Evolutionary conservation across 192 early-diverging fungal species (phyloP).

Genomic region (Coemansia sp.): DNA sequence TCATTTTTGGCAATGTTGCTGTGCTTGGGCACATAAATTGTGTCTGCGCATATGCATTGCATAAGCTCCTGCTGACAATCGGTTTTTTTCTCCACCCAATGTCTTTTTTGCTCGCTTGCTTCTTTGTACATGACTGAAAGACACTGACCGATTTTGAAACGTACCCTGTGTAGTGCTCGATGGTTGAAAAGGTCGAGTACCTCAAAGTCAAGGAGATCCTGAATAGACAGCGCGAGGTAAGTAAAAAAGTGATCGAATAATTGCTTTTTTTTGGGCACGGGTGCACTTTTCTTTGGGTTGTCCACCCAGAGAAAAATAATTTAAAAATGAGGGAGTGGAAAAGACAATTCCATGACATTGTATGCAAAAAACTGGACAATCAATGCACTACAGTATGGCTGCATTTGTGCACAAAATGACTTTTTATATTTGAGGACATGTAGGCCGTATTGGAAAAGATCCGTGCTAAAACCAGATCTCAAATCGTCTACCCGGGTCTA

Average conservation of each 20-base stretch:
- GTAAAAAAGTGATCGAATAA: conserved; percentile 8
- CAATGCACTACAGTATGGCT: background rate
- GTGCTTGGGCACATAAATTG: background rate
- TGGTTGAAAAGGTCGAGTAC: conserved; percentile 89
- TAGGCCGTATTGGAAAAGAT: conserved; percentile 86
- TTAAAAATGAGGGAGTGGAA: background rate
- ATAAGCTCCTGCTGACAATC: background rate
- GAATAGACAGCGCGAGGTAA: conserved; percentile 63
- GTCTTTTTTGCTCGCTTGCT: background rate
- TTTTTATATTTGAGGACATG: background rate
- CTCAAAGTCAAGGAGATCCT: conserved; percentile 70
- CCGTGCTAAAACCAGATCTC: conserved; percentile 66
- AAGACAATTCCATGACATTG: background rate
- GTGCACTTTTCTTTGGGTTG: background rate
- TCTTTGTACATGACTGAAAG: background rate
- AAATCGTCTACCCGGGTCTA: conserved; percentile 78
- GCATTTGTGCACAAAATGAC: background rate
- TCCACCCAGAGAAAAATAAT: background rate
- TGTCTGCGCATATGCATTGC: conserved; percentile 17
- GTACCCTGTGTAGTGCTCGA: conserved; percentile 68
- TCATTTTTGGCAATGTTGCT: background rate
- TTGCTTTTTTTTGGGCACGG: conserved; percentile 10
- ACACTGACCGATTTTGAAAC: background rate
- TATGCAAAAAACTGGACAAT: conserved; percentile 10
- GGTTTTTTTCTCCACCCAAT: too few relatives aligned